Base-by-base conservation (phyloP, 2,329 filamentous ascomycete genomes). In the Fonsecaea erecta region DNA sequence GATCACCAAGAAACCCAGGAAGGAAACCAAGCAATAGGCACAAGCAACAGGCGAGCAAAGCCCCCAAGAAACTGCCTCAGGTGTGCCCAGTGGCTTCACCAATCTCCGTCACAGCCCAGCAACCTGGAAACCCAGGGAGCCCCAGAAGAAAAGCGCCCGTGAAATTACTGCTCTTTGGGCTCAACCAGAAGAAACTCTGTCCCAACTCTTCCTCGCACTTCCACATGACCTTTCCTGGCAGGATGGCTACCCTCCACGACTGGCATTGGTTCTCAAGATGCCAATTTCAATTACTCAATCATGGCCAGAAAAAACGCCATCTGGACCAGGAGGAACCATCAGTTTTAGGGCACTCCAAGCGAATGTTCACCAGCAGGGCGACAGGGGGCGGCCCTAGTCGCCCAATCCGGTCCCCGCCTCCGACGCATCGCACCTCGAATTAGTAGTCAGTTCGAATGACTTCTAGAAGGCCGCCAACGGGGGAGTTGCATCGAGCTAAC, bases 361-460 rank as follows among this genome's bases (percentile, higher is more conserved):
- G 26, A 32, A 30, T 3, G 3, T 3, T 14, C 51, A n/a, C 11
- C 51, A n/a, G 24, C 51, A 53, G 14, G 51, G 26, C 26, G n/a
- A 26, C 26, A 21, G 51, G 51, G 51, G 24, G 26, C 51, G 51
- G 51, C 51, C 26, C 51, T 34, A 5, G 26, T 53, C 51, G 1
- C 51, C 51, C 51, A 53, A 53, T 53, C 51, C 51, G 51, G 51
- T 21, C 51, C 51, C 51, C 51, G 51, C 51, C 11, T 53, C 51
- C 51, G 51, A 53, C n/a, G 51, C 18, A 12, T 9, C 4, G 26
- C n/a, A 9, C 12, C 26, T 48, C n/a, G 43, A 53, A 53, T 53
- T 9, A 21, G 30, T 21, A 53, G 30, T 53, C 26, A 11, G 21
- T 24, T 18, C 1, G 21, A 53, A n/a, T 7, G 24, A 26, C 51